A percentile compares a stretch with the other conserved stretches of the same genome.
These are phyloP conservation scores for Emergomyces africanus DNA, from an alignment of 2,329 filamentous ascomycete genomes.

Conservation along the genomic window DNA sequence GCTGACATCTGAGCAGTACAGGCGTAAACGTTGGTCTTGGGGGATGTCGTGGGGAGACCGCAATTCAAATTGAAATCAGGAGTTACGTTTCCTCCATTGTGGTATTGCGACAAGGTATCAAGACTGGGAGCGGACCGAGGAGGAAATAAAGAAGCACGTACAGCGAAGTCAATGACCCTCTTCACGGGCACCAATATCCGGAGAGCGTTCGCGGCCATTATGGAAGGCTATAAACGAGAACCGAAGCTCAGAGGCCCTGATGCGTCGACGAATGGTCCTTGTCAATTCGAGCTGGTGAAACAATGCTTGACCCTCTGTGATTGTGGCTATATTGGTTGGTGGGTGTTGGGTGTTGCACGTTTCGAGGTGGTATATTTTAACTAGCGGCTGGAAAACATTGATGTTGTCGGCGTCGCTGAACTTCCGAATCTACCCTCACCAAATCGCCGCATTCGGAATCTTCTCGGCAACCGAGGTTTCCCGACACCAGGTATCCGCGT, in stretches of 20 bases:
- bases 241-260: neutral
- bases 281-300: neutral
- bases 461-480: conserved; percentile 5
- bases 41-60: neutral
- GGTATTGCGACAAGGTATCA: neutral
- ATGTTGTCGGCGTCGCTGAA: neutral
- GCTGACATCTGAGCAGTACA: too few species aligned
- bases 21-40: neutral
- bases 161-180: conserved; percentile 77
- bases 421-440: conserved; percentile 1
- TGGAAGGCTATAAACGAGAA: conserved; percentile 7
- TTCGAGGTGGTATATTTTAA: neutral
- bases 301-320: neutral
- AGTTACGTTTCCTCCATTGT: neutral
- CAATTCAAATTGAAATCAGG: neutral
- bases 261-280: neutral
- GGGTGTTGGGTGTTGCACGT: neutral
- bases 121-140: neutral
- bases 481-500: conserved; percentile 2
- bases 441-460: neutral
- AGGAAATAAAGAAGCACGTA: conserved; percentile 33
- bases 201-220: conserved; percentile 37
- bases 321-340: neutral
- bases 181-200: conserved; percentile 71
- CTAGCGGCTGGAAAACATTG: neutral